phyloP scores from a whole-genome alignment of 75 land plant species.

The Cryptomeria japonica region DNA sequence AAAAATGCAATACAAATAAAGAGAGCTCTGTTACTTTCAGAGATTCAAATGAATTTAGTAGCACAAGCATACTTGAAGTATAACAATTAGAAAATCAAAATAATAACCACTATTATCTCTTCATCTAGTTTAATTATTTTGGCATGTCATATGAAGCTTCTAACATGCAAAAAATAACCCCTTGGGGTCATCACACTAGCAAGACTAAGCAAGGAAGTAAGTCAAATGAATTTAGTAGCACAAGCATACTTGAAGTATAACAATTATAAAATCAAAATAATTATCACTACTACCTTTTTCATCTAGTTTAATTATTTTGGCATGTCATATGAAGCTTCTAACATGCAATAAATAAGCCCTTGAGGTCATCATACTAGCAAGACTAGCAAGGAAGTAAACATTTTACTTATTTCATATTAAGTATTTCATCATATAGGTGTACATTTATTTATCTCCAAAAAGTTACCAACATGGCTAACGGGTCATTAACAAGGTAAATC shows the following conservation, averaged over 20 bases:
- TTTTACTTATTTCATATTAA: background rate
- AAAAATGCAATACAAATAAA: background rate
- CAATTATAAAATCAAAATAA: background rate
- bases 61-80: background rate
- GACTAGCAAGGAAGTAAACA: background rate
- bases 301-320: background rate
- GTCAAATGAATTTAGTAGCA: background rate
- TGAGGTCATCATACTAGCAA: background rate
- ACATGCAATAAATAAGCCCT: background rate
- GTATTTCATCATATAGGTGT: background rate
- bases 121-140: background rate
- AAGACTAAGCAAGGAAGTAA: background rate
- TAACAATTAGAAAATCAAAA: background rate
- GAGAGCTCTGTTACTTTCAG: background rate
- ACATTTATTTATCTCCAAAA: background rate
- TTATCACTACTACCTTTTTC: background rate
- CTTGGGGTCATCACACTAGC: background rate
- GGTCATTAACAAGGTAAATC: background rate
- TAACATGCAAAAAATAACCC: background rate
- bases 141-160: background rate
- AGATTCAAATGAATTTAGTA: background rate
- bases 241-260: background rate
- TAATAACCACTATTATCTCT: background rate
- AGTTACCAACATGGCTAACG: background rate
- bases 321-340: background rate